These are phyloP conservation scores for Allium cepa DNA, from an alignment of 106 monocot species.

Conservation along the genomic window DNA sequence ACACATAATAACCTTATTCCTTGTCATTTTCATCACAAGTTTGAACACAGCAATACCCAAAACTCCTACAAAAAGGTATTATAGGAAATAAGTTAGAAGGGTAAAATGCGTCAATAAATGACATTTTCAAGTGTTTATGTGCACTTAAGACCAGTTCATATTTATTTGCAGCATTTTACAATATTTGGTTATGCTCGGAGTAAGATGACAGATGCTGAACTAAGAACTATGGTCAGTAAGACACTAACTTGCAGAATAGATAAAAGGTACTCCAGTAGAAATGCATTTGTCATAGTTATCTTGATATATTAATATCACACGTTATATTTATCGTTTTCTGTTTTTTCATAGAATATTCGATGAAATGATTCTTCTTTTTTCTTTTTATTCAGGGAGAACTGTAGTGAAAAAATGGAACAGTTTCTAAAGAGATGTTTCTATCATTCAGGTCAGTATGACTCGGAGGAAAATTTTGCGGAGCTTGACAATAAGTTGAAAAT, in stretches of 20 bases:
- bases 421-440: conserved; percentile 85
- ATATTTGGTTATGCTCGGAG: conserved; percentile 90
- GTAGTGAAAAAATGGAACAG: conserved; percentile 72
- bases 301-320: too few relatives aligned
- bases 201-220: conserved; percentile 85
- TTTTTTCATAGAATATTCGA: not conserved
- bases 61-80: too few relatives aligned
- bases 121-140: too few relatives aligned
- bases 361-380: conserved; percentile 1
- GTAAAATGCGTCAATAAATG: too few relatives aligned
- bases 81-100: too few relatives aligned
- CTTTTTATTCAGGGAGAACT: conserved; percentile 66
- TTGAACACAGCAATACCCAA: too few relatives aligned
- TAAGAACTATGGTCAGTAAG: conserved; percentile 76
- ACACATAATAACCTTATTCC: not conserved
- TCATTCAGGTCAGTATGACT: conserved; percentile 85
- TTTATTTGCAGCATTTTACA: conserved; percentile 69
- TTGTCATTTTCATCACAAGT: not conserved
- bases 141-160: too few relatives aligned
- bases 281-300: too few relatives aligned
- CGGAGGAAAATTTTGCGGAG: conserved; percentile 54
- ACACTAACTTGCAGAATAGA: conserved; percentile 93
- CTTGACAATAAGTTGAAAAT: conserved; percentile 70
- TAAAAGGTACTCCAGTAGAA: conserved; percentile 39
- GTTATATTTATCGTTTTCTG: not conserved